Evolutionary conservation across 1,284 basidiomycete genomes (phyloP).

Genomic region (Puccinia triticina): DNA sequence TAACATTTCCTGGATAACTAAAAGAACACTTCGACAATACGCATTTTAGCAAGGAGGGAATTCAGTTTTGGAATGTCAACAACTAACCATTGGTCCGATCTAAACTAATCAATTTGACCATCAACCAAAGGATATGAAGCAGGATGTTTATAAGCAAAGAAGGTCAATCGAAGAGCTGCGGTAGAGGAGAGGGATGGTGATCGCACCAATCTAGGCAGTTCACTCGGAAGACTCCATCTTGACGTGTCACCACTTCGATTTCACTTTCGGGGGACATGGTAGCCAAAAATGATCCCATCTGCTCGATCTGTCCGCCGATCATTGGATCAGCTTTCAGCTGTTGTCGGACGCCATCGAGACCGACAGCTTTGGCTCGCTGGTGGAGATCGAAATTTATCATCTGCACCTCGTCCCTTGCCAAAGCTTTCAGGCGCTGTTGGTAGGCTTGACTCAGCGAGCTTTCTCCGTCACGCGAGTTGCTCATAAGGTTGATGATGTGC

Average conservation of each 20-base stretch:
- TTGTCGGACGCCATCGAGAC: conserved; percentile 80
- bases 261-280: conserved; percentile 70
- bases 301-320: conserved; percentile 71
- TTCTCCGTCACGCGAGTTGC: conserved; percentile 72
- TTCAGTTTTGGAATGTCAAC: background rate
- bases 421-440: conserved; percentile 70
- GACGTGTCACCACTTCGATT: conserved; percentile 74
- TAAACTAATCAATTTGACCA: conserved; percentile 66
- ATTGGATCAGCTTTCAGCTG: conserved; percentile 68
- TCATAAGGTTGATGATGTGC: conserved; percentile 59
- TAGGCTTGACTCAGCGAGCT: conserved; percentile 80
- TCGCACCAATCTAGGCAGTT: conserved; percentile 93
- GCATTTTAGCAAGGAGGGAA: background rate
- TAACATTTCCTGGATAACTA: conserved; percentile 47
- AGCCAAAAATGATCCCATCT: conserved; percentile 71
- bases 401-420: conserved; percentile 64
- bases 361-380: conserved; percentile 74
- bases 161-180: conserved; percentile 33
- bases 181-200: background rate
- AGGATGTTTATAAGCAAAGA: conserved; percentile 25
- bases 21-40: background rate
- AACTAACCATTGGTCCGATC: conserved; percentile 91
- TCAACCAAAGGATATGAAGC: background rate
- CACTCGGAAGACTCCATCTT: conserved; percentile 86
- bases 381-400: conserved; percentile 97